Conservation (phyloP, 768 basidiomycete genomes). For the Dentipellis fragilis region DNA sequence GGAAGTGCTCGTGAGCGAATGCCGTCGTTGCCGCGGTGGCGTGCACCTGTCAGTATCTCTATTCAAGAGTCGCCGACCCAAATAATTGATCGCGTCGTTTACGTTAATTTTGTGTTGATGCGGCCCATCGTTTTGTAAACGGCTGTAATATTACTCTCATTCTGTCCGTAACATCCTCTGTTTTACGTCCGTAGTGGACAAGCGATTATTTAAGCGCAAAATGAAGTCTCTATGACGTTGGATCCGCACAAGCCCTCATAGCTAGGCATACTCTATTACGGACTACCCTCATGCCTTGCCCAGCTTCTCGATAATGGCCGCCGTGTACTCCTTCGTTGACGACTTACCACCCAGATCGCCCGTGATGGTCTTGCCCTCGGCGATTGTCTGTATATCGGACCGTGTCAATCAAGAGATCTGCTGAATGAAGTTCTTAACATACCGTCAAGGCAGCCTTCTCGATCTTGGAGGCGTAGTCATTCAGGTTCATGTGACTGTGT, state of each 20-base stretch:
- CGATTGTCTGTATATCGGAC: slow-evolving; percentile 63
- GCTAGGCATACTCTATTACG: background rate
- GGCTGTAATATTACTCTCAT: background rate
- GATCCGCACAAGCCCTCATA: background rate
- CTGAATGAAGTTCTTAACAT: slow-evolving; percentile 24
- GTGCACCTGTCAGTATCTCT: too few relatives aligned
- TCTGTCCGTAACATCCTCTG: too few relatives aligned
- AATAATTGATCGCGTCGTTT: too few relatives aligned
- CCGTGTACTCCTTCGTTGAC: slow-evolving; percentile 80
- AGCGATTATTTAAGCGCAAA: too few relatives aligned
- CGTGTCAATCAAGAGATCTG: background rate
- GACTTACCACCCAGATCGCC: slow-evolving; percentile 94
- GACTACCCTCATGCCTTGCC: background rate
- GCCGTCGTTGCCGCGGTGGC: too few relatives aligned
- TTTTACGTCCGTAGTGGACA: too few relatives aligned
- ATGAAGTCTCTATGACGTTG: too few relatives aligned
- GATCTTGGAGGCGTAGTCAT: slow-evolving; percentile 76
- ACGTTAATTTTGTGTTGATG: too few relatives aligned
- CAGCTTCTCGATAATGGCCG: slow-evolving; percentile 76
- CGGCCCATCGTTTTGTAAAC: too few relatives aligned
- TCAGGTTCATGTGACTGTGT: slow-evolving; percentile 83
- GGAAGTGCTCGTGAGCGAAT: too few relatives aligned
- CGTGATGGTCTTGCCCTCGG: slow-evolving; percentile 91
- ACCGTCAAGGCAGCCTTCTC: slow-evolving; percentile 87
- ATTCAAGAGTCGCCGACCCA: too few relatives aligned